Evolutionary conservation across 2,329 filamentous ascomycete species (phyloP).

Genomic region (Talaromyces sp.): DNA sequence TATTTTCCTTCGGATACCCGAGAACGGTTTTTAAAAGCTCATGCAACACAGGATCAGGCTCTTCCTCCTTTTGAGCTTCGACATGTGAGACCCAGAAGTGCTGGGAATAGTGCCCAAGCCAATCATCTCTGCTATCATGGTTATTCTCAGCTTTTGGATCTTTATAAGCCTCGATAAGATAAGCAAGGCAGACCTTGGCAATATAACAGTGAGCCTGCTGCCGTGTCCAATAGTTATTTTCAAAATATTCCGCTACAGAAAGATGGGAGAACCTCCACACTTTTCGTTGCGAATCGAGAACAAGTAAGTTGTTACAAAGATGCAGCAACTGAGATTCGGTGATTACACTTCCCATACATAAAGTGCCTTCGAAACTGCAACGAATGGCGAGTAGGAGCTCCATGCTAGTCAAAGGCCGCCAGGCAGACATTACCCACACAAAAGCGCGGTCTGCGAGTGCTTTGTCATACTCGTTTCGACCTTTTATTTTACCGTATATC

Average conservation of each 20-base stretch:
- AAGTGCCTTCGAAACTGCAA: slow-evolving; percentile 10
- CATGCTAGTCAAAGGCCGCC: slow-evolving; percentile 11
- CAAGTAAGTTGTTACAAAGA: slow-evolving; percentile 22
- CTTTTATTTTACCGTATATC: slow-evolving; percentile 17
- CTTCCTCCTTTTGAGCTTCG: background rate
- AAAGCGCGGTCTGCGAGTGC: slow-evolving; percentile 18
- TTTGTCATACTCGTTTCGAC: slow-evolving; percentile 12
- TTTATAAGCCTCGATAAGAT: background rate
- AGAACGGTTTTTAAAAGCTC: background rate
- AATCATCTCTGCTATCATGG: background rate
- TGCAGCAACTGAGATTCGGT: slow-evolving; percentile 13
- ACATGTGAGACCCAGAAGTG: background rate
- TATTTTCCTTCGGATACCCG: background rate
- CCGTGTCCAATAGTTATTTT: slow-evolving; percentile 13
- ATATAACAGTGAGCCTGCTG: background rate
- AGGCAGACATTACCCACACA: slow-evolving; percentile 22
- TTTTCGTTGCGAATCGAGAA: slow-evolving; percentile 15
- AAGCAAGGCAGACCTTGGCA: slow-evolving; percentile 1
- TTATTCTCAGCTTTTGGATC: background rate
- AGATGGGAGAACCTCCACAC: slow-evolving; percentile 22
- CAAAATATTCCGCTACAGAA: slow-evolving; percentile 24
- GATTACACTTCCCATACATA: background rate
- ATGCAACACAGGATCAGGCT: background rate
- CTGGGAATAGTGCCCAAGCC: background rate
- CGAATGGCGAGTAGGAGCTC: slow-evolving; percentile 15